Percentiles rank a stretch among this genome's conserved stretches.
These are phyloP conservation scores for Exophiala dermatitidis DNA, from an alignment of 2,329 filamentous ascomycete species.

Conservation along the genomic window DNA sequence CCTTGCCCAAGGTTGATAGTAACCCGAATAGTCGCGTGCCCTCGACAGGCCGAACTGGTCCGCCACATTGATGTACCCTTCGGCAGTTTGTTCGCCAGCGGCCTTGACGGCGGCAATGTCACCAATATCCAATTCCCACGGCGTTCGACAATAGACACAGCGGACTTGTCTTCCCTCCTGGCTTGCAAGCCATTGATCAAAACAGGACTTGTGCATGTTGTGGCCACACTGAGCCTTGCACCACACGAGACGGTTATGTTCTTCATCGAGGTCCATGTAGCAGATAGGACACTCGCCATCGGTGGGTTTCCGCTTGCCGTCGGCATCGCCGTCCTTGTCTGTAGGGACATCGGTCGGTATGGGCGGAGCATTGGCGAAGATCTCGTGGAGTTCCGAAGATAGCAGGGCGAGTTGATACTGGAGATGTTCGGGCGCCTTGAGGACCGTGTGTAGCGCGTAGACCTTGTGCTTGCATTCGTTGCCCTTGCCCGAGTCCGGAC, in stretches of 20 bases:
- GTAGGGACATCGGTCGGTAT: conserved; percentile 33
- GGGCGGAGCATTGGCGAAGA: conserved; percentile 48
- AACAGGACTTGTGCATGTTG: conserved; percentile 54
- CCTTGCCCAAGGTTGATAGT: conserved; percentile 35
- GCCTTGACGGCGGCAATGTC: conserved; percentile 31
- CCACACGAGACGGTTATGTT: conserved; percentile 46
- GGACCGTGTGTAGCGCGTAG: conserved; percentile 44
- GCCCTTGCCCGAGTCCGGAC: conserved; percentile 48
- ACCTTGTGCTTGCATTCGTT: conserved; percentile 55
- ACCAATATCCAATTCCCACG: conserved; percentile 34
- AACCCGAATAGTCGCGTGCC: conserved; percentile 36
- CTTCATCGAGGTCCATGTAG: conserved; percentile 48
- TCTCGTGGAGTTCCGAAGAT: conserved; percentile 50
- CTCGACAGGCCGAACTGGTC: conserved; percentile 37
- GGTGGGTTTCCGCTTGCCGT: conserved; percentile 46
- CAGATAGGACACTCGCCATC: conserved; percentile 60
- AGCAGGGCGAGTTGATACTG: conserved; percentile 55
- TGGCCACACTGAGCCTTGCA: conserved; percentile 57
- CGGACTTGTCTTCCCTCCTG: conserved; percentile 31
- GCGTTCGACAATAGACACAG: conserved; percentile 42
- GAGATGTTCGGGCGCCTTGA: conserved; percentile 50
- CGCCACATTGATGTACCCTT: conserved; percentile 43
- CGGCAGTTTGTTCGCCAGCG: conserved; percentile 29
- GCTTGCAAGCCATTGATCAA: conserved; percentile 46
- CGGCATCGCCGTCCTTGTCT: conserved; percentile 37